Evolutionary conservation across 768 basidiomycete genomes (phyloP).

Genomic region (Phylloporus scabripes): DNA sequence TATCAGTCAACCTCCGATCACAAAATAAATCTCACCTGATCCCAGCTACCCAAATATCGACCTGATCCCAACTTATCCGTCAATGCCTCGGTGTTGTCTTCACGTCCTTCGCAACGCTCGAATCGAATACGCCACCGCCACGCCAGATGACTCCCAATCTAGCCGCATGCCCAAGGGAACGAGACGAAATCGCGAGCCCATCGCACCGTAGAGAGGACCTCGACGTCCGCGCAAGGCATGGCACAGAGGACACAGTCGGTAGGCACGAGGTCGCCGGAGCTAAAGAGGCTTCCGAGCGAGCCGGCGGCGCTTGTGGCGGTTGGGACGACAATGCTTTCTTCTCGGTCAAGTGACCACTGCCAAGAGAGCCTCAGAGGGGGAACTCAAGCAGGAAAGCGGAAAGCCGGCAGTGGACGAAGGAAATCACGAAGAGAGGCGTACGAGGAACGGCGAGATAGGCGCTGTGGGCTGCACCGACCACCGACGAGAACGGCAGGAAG

Average conservation of each 20-base stretch:
- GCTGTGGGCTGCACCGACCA: constrained; percentile 44
- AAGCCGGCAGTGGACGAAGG: constrained; percentile 37
- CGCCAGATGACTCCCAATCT: constrained; percentile 53
- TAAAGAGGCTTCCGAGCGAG: constrained; percentile 54
- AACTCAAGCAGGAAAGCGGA: constrained; percentile 52
- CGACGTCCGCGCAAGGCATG: constrained; percentile 36
- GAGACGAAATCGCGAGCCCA: constrained; percentile 41
- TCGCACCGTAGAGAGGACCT: constrained; percentile 43
- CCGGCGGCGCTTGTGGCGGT: constrained; percentile 40
- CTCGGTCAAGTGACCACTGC: constrained; percentile 54
- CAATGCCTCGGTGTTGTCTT: constrained; percentile 50
- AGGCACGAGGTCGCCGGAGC: constrained; percentile 59
- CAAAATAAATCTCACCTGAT: constrained; percentile 37
- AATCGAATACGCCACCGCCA: constrained; percentile 63
- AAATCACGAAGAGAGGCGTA: neutral
- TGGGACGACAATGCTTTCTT: constrained; percentile 42
- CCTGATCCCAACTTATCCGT: constrained; percentile 38
- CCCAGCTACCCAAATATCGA: constrained; percentile 57
- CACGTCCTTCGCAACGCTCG: constrained; percentile 33
- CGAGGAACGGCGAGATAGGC: constrained; percentile 25
- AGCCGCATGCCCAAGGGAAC: constrained; percentile 36
- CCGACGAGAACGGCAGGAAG: constrained; percentile 49
- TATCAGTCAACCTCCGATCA: neutral
- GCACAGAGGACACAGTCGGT: constrained; percentile 45
- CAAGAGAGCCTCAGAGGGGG: constrained; percentile 39